Evolutionary conservation across 805 yeast species (phyloP).

Genomic region (Kuraishia floccosa): DNA sequence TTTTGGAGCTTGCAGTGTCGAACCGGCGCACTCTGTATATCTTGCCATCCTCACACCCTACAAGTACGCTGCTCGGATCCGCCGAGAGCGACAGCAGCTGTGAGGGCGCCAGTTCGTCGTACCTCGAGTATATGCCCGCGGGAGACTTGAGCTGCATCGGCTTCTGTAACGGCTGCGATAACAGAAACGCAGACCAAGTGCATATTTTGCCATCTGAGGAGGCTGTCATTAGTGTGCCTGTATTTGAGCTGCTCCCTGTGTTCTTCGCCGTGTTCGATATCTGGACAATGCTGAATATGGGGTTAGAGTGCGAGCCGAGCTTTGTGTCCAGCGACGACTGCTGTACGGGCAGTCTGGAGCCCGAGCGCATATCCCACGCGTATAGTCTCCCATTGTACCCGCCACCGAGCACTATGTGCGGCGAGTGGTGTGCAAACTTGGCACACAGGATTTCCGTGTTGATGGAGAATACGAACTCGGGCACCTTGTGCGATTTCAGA

Average conservation of each 20-base stretch:
- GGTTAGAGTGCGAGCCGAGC: conserved; percentile 1
- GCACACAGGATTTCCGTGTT: conserved; percentile 25
- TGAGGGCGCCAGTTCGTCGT: conserved; percentile 19
- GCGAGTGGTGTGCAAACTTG: conserved; percentile 25
- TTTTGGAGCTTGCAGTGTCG: conserved; percentile 14
- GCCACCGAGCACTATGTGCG: conserved; percentile 34
- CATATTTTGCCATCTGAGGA: conserved; percentile 2
- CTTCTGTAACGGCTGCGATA: conserved; percentile 3
- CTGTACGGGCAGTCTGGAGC: conserved; percentile 13
- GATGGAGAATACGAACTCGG: conserved; percentile 27
- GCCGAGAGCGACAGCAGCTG: conserved; percentile 11
- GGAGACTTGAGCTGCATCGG: conserved; percentile 6
- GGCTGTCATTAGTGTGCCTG: not conserved
- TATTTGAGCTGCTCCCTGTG: not conserved
- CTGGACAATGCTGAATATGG: conserved; percentile 5
- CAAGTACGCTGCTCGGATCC: conserved; percentile 18
- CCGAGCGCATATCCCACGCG: conserved; percentile 33
- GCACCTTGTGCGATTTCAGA: conserved; percentile 7
- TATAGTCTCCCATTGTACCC: conserved; percentile 36
- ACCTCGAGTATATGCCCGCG: conserved; percentile 6
- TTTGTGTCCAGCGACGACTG: conserved; percentile 4
- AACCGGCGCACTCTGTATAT: conserved; percentile 18
- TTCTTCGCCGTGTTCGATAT: not conserved
- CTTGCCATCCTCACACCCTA: conserved; percentile 24
- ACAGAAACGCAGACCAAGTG: conserved; percentile 3